phyloP scores from a whole-genome alignment of 148 eudicot species.

The Camellia japonica region DNA sequence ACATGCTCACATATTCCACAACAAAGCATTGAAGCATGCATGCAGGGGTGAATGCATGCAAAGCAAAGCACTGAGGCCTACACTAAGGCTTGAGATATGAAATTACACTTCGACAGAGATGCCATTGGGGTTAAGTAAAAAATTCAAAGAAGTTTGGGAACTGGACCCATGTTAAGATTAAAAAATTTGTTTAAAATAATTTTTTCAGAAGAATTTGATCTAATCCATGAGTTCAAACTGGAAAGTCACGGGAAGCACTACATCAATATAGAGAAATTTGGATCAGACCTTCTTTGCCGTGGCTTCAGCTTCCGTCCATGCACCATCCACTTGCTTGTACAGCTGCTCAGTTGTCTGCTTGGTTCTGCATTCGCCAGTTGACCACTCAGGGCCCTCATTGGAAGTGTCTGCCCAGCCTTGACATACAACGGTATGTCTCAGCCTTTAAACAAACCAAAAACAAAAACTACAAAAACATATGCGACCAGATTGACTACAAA shows the following conservation, averaged over 20 bases:
- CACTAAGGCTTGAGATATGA: not conserved
- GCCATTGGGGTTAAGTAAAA: not conserved
- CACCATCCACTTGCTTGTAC: conserved; percentile 92
- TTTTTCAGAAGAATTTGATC: not conserved
- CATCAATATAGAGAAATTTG: not conserved
- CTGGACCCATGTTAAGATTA: not conserved
- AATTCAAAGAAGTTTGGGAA: not conserved
- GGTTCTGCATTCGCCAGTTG: conserved; percentile 83
- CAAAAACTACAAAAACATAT: conserved; percentile 8
- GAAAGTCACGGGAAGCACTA: not conserved
- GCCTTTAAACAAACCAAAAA: conserved; percentile 32
- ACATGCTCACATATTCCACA: too few relatives aligned
- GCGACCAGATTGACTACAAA: not conserved
- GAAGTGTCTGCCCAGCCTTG: conserved; percentile 57
- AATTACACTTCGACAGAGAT: not conserved
- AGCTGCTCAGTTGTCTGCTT: conserved; percentile 94
- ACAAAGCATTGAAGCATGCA: not conserved
- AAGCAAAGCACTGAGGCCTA: not conserved
- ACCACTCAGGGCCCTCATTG: conserved; percentile 62
- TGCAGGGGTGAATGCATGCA: not conserved
- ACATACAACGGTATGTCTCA: conserved; percentile 51
- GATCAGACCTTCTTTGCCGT: conserved; percentile 79
- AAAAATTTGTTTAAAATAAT: not conserved
- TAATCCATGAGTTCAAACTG: not conserved
- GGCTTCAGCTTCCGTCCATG: conserved; percentile 90